A percentile compares a stretch with the other conserved stretches of the same genome.
Evolutionary conservation across 176 grass and related monocot genomes (phyloP).

Genomic region (Secale cereale): DNA sequence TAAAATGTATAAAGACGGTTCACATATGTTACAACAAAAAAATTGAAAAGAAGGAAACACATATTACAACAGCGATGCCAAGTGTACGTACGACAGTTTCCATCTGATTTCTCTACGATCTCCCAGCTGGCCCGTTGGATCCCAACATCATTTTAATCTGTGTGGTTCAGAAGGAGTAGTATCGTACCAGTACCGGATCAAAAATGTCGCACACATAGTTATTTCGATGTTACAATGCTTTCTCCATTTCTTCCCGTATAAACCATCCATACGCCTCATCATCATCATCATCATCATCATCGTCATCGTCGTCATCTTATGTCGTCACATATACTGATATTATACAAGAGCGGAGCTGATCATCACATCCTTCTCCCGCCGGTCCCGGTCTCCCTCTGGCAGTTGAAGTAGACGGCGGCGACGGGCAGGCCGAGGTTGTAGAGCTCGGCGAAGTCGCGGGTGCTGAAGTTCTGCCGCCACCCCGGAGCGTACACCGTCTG

Average conservation of each 20-base stretch:
- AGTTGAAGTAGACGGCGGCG: conserved; percentile 88
- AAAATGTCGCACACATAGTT: too few species aligned
- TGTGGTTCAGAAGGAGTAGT: too few species aligned
- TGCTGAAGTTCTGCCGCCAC: conserved; percentile 82
- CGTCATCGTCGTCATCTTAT: neutral
- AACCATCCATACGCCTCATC: neutral
- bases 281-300: neutral
- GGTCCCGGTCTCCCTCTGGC: conserved; percentile 72
- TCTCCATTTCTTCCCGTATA: conserved; percentile 10
- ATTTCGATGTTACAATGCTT: neutral
- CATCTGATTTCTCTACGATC: too few species aligned
- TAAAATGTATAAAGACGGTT: neutral
- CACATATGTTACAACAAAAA: too few species aligned
- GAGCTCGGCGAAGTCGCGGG: conserved; percentile 84
- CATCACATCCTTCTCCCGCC: conserved; percentile 77
- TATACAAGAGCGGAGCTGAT: neutral
- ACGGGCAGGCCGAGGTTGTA: conserved; percentile 82
- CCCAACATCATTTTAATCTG: too few species aligned
- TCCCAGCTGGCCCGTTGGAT: too few species aligned
- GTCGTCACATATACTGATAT: neutral
- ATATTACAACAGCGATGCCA: too few species aligned
- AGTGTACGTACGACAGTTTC: too few species aligned
- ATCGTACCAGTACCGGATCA: too few species aligned
- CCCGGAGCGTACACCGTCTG: conserved; percentile 65
- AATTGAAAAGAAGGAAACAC: too few species aligned